A percentile compares a stretch with the other conserved stretches of the same genome.
Conservation (phyloP, 495 filamentous ascomycete genomes). For the Penicillium egyptiacum region DNA sequence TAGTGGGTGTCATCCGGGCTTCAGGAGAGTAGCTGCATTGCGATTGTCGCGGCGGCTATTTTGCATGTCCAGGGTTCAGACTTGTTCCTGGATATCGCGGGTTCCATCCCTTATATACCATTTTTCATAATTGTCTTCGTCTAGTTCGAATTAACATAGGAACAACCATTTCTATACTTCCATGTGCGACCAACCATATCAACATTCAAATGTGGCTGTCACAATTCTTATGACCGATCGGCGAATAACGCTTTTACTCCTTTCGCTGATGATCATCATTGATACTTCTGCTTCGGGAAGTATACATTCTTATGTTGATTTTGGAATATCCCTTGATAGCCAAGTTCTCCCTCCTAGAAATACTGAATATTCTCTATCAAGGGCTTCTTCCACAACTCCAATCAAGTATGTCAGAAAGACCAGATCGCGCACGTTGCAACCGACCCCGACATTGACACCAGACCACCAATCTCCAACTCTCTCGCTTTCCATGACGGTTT, state of each 20-base stretch:
- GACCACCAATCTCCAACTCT: not conserved
- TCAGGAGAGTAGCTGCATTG: slow-evolving; percentile 5
- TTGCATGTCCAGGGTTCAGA: slow-evolving; percentile 1
- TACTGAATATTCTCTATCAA: not conserved
- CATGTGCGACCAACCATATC: not conserved
- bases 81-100: not conserved
- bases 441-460: not conserved
- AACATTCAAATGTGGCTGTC: not conserved
- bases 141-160: not conserved
- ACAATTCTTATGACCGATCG: not conserved
- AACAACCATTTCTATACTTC: not conserved
- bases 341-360: not conserved
- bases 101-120: slow-evolving; percentile 9
- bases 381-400: not conserved
- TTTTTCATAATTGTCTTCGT: not conserved
- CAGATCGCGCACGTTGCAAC: not conserved
- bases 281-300: not conserved
- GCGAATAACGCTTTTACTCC: not conserved
- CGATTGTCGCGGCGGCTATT: slow-evolving; percentile 12
- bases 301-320: not conserved
- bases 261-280: not conserved
- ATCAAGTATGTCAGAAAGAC: not conserved
- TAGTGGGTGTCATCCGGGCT: not conserved
- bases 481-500: slow-evolving; percentile 16
- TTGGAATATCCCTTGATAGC: not conserved